These are phyloP conservation scores for Periconia sp. DNA, from an alignment of 2,329 filamentous ascomycete genomes.

Conservation along the genomic window DNA sequence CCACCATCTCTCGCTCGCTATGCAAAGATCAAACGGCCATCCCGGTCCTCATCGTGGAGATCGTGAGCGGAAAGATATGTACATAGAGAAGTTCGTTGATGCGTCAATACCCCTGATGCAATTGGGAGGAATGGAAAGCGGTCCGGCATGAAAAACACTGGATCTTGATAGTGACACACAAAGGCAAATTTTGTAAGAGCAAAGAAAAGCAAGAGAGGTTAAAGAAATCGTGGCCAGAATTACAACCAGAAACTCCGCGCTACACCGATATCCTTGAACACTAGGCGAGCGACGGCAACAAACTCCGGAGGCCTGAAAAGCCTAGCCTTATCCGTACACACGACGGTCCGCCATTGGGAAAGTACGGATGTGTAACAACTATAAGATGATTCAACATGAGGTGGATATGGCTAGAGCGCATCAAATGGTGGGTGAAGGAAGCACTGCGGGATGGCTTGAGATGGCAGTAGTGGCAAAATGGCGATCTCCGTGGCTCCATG, in stretches of 20 bases:
- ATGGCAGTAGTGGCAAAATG: constrained; percentile 16
- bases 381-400: neutral
- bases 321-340: neutral
- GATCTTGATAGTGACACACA: constrained; percentile 8
- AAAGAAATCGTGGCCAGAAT: constrained; percentile 7
- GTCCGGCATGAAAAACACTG: constrained; percentile 8
- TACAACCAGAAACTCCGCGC: constrained; percentile 1
- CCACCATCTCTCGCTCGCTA: constrained; percentile 26
- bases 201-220: neutral
- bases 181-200: constrained; percentile 11
- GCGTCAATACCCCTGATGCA: constrained; percentile 20
- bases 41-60: constrained; percentile 29
- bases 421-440: constrained; percentile 11
- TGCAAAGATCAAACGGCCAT: constrained; percentile 36
- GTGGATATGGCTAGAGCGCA: constrained; percentile 18
- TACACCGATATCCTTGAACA: neutral
- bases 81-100: constrained; percentile 30
- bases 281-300: neutral
- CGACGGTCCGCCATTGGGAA: neutral
- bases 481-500: constrained; percentile 15
- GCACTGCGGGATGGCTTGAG: constrained; percentile 12
- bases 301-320: neutral
- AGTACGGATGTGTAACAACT: neutral
- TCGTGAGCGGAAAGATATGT: constrained; percentile 32
- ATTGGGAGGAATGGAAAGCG: constrained; percentile 14